These are phyloP conservation scores for Yamadazyma akitaensis DNA, from an alignment of 805 yeast species.

Conservation along the genomic window DNA sequence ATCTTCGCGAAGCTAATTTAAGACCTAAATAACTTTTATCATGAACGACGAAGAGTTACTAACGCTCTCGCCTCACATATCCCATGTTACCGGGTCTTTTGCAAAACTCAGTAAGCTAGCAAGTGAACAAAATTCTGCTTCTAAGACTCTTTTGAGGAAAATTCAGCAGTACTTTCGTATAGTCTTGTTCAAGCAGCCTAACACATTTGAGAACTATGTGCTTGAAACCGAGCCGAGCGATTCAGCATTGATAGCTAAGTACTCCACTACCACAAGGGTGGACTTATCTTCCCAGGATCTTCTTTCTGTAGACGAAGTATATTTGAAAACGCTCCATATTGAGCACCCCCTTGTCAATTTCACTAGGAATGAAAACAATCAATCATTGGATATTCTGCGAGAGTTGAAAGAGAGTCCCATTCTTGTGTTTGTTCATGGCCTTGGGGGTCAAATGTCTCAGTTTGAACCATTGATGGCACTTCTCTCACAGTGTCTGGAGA, in stretches of 20 bases:
- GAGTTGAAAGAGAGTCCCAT: conserved; percentile 53
- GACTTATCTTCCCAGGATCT: conserved; percentile 22
- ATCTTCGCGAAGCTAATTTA: neutral
- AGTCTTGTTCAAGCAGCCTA: conserved; percentile 15
- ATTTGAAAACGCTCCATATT: conserved; percentile 42
- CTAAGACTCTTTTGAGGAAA: conserved; percentile 21
- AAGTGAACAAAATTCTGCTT: conserved; percentile 13
- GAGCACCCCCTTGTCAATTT: conserved; percentile 47
- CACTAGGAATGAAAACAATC: conserved; percentile 24
- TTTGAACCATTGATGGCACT: conserved; percentile 70
- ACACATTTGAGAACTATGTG: conserved; percentile 43
- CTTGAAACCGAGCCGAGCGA: conserved; percentile 49
- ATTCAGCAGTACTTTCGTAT: conserved; percentile 26
- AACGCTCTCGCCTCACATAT: conserved; percentile 5
- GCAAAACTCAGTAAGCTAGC: conserved; percentile 1
- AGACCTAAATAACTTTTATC: neutral
- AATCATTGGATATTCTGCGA: conserved; percentile 20
- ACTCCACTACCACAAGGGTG: conserved; percentile 37
- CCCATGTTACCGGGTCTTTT: conserved; percentile 5
- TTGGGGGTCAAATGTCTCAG: conserved; percentile 88
- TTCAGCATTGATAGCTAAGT: conserved; percentile 52
- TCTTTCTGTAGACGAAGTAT: conserved; percentile 31
- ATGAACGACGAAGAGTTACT: neutral
- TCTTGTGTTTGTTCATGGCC: conserved; percentile 73
- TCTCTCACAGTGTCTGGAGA: conserved; percentile 58